A percentile compares a stretch with the other conserved stretches of the same genome.
These are phyloP conservation scores for Aureobasidium mangrovei DNA, from an alignment of 2,329 filamentous ascomycete species.

Conservation along the genomic window DNA sequence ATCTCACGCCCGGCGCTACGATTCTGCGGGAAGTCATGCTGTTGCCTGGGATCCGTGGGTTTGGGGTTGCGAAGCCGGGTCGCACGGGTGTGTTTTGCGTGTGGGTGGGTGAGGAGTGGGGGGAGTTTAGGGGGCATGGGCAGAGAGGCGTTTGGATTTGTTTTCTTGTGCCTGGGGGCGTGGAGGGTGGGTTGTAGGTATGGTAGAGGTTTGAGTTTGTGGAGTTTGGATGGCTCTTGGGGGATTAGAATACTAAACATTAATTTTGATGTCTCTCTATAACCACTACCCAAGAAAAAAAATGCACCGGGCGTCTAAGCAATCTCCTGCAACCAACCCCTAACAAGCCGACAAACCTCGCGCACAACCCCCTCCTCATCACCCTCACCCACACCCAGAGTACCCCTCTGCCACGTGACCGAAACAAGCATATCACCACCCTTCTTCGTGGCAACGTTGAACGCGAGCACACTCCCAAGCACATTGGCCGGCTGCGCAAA, in stretches of 20 bases:
- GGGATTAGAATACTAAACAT: no score
- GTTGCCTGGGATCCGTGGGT: background rate
- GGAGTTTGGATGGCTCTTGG: no score
- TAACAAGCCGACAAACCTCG: slow-evolving; percentile 19
- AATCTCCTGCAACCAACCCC: background rate
- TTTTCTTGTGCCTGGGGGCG: background rate
- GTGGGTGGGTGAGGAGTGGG: background rate
- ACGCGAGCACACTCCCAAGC: slow-evolving; percentile 30
- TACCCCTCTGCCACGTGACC: slow-evolving; percentile 37
- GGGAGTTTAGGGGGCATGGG: background rate
- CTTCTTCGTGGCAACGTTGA: slow-evolving; percentile 36
- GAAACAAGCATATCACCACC: slow-evolving; percentile 32
- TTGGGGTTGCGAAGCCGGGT: background rate
- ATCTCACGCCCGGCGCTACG: no score
- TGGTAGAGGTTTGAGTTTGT: no score
- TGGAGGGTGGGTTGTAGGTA: background rate
- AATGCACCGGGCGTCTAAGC: background rate
- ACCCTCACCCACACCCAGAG: slow-evolving; percentile 29
- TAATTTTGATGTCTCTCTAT: no score
- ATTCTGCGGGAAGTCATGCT: background rate
- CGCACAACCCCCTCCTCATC: slow-evolving; percentile 21
- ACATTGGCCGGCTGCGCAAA: slow-evolving; percentile 39
- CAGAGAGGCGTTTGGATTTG: background rate
- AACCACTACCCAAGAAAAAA: no score
- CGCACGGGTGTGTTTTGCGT: background rate